A percentile compares a stretch with the other conserved stretches of the same genome.
Conservation (phyloP, 176 grass and related monocot species). For the Oryza officinalis region DNA sequence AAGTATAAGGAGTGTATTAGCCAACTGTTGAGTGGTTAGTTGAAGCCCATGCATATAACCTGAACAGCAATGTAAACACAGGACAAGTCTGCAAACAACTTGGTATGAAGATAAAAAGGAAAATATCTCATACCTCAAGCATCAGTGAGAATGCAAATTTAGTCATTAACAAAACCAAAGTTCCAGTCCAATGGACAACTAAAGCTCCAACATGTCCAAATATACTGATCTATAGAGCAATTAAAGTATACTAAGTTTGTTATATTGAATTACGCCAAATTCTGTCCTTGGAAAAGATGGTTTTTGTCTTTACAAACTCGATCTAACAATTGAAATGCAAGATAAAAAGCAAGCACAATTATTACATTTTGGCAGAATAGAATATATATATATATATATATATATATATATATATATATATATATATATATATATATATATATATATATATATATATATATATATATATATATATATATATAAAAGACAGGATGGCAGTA, state of each 20-base stretch:
- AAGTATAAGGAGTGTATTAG: constrained; percentile 34
- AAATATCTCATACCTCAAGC: constrained; percentile 1
- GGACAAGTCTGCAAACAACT: constrained; percentile 25
- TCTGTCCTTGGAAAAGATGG: neutral
- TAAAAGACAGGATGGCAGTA: neutral
- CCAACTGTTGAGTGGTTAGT: neutral
- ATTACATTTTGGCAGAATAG: neutral
- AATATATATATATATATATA: no score
- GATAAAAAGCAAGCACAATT: neutral
- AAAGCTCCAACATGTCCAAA: constrained; percentile 8
- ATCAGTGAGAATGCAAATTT: neutral
- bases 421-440: neutral
- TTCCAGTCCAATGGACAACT: constrained; percentile 7
- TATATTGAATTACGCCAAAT: constrained; percentile 2
- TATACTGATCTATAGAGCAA: neutral
- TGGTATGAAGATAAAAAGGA: constrained; percentile 7
- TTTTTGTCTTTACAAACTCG: neutral
- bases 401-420: neutral
- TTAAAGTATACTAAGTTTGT: constrained; percentile 12
- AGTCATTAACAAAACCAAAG: constrained; percentile 28
- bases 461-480: neutral
- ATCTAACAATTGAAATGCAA: neutral
- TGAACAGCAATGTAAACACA: constrained; percentile 24
- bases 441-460: no score
- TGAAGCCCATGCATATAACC: neutral